Evolutionary conservation across 1,284 basidiomycete species (phyloP), one percentile per base, ranked within the genome.

Genomic region (Papiliotrema fonsecae): DNA sequence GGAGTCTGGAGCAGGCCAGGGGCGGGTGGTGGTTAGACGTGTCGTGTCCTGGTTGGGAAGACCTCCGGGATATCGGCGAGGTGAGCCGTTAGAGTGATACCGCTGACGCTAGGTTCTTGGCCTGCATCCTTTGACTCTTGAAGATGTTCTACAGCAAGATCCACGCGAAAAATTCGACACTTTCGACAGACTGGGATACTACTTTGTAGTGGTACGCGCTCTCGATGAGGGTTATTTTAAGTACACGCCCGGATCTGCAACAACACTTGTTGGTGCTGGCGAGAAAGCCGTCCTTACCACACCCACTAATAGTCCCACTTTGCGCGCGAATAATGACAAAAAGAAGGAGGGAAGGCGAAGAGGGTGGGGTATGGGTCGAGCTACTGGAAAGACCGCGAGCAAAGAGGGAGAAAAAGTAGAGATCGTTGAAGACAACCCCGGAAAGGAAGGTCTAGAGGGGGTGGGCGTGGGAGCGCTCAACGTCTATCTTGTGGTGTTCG

Each of bases 101-200:
- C n/a, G 31, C 28, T 21, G 47, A 42, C n/a, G 46, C 42, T 41
- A 90, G 88, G 73, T 90, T 18, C 78, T 97, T 24, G 88, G 89
- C 45, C 79, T 97, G 2, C 93, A 97, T 70, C 93, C 93, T 0
- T 78, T 97, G 19, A 97, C 93, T 0, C 79, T 97, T 14, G 93
- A 97, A 72, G 93, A 97, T 75, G 90, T 97, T 30, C 74, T 97
- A n/a, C 88, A 92, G 56, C 86, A 89, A 72, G 92, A 97, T 56
- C 86, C 88, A 18, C 81, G 91, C 30, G 93, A 97, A 72, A 97
- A 97, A 73, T 76, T 96, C 14, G 93, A 97, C 64, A 75, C 84
- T 3, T 97, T 94, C 67, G 84, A 88, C 6, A 83, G 82, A 53
- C 79, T 97, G 7, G 92, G 92, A 0, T 97, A 97, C 72, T 92